A percentile compares a stretch with the other conserved stretches of the same genome.
These are phyloP conservation scores for Penicillium coprophilum DNA, from an alignment of 495 filamentous ascomycete genomes.

Conservation along the genomic window DNA sequence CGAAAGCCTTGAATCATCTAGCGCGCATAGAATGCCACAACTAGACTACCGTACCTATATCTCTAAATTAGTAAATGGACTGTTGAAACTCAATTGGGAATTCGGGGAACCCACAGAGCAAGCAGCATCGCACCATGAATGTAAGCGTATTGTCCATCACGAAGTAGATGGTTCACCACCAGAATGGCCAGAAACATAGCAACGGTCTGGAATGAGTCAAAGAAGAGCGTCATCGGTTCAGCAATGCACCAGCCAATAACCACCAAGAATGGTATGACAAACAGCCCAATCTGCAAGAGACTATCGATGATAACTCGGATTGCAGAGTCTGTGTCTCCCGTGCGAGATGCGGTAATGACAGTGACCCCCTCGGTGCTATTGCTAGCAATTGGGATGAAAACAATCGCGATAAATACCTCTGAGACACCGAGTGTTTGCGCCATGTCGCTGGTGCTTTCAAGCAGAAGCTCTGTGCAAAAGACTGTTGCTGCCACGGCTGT, in stretches of 20 bases:
- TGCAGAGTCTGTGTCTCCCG: slow-evolving; percentile 29
- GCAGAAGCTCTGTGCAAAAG: slow-evolving; percentile 28
- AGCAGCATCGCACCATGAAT: slow-evolving; percentile 27
- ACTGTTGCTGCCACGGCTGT: slow-evolving; percentile 22
- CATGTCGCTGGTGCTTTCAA: slow-evolving; percentile 23
- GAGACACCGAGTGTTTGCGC: slow-evolving; percentile 14
- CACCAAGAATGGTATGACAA: slow-evolving; percentile 40
- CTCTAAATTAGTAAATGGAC: neutral
- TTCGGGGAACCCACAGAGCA: slow-evolving; percentile 15
- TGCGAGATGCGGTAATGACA: slow-evolving; percentile 21
- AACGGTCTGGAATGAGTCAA: slow-evolving; percentile 37
- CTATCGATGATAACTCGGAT: slow-evolving; percentile 28
- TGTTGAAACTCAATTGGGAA: too few species aligned
- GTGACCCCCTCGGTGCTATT: slow-evolving; percentile 29
- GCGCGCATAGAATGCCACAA: slow-evolving; percentile 13
- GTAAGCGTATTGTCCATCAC: slow-evolving; percentile 72
- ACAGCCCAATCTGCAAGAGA: slow-evolving; percentile 33
- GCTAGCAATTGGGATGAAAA: slow-evolving; percentile 31
- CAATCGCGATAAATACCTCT: slow-evolving; percentile 27
- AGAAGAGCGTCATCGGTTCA: slow-evolving; percentile 34
- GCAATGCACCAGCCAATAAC: slow-evolving; percentile 41
- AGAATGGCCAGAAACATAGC: slow-evolving; percentile 34
- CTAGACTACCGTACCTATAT: slow-evolving; percentile 10
- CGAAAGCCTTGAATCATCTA: neutral
- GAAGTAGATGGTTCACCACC: slow-evolving; percentile 40